Conservation (phyloP, 306 rosid species). For the Fragaria vesca region DNA sequence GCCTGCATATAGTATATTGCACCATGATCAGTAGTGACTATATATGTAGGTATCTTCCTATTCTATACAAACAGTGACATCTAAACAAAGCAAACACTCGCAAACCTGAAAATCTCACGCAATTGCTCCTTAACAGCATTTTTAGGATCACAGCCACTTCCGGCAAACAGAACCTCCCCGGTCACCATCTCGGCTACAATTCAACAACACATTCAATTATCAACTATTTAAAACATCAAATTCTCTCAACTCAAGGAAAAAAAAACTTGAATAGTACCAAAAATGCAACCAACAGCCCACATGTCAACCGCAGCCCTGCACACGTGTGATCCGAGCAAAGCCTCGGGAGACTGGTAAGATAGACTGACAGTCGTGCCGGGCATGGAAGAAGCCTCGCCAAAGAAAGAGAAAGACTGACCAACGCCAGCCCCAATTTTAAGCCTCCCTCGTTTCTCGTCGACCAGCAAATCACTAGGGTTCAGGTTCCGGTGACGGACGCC, state of each 20-base stretch:
- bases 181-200: neutral
- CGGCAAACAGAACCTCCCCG: neutral
- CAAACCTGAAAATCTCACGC: conserved; percentile 5
- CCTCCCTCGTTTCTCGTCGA: neutral
- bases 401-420: neutral
- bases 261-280: neutral
- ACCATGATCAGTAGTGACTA: neutral
- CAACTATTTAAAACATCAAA: neutral
- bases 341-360: neutral
- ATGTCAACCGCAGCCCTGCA: neutral
- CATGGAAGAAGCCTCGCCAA: neutral
- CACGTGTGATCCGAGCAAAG: neutral
- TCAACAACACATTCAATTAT: neutral
- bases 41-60: too few species aligned
- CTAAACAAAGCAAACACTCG: neutral
- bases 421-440: neutral
- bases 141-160: neutral
- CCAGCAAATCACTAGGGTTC: neutral
- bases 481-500: neutral
- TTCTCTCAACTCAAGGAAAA: neutral
- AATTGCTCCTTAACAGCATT: neutral
- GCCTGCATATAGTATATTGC: neutral
- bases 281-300: neutral
- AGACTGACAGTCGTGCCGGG: neutral
- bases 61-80: neutral